Conservation (phyloP, 257 asterid genomes). For the Rubia yunnanensis region DNA sequence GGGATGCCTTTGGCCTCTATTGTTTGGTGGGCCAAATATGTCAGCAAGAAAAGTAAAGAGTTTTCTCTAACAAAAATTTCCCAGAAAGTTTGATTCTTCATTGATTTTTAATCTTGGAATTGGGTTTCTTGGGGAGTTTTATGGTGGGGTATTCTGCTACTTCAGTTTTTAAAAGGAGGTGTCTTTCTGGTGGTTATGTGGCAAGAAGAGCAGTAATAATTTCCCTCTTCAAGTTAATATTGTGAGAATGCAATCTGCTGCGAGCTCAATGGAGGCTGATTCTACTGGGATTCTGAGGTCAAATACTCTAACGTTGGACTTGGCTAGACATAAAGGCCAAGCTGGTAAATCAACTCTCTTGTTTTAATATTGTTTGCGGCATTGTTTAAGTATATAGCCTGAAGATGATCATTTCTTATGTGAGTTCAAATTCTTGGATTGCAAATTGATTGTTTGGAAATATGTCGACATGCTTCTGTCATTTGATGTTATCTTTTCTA, state of each 20-base stretch:
- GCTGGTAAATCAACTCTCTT: too few relatives aligned
- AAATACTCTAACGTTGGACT: conserved; percentile 67
- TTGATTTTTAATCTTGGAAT: neutral
- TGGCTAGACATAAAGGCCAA: too few relatives aligned
- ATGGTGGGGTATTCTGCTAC: conserved; percentile 52
- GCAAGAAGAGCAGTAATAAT: conserved; percentile 20
- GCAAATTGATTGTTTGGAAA: neutral
- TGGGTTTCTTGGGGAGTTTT: conserved; percentile 14
- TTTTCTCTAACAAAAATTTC: neutral
- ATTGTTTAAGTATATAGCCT: neutral
- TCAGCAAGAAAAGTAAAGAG: neutral
- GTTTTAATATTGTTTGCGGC: neutral
- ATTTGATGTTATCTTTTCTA: conserved; percentile 1
- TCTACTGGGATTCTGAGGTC: conserved; percentile 62
- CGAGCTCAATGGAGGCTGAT: conserved; percentile 53
- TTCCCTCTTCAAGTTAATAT: conserved; percentile 18
- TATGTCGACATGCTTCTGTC: neutral
- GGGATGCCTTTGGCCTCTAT: too few relatives aligned
- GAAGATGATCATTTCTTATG: neutral
- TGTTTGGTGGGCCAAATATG: too few relatives aligned
- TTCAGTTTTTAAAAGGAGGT: conserved; percentile 61
- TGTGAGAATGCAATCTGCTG: conserved; percentile 50
- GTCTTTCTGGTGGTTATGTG: conserved; percentile 38
- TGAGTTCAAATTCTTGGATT: neutral
- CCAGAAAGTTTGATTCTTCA: neutral